Evolutionary conservation across 1,139 yeast species (phyloP).

Genomic region (Hemisphaericaspora subhashii): DNA sequence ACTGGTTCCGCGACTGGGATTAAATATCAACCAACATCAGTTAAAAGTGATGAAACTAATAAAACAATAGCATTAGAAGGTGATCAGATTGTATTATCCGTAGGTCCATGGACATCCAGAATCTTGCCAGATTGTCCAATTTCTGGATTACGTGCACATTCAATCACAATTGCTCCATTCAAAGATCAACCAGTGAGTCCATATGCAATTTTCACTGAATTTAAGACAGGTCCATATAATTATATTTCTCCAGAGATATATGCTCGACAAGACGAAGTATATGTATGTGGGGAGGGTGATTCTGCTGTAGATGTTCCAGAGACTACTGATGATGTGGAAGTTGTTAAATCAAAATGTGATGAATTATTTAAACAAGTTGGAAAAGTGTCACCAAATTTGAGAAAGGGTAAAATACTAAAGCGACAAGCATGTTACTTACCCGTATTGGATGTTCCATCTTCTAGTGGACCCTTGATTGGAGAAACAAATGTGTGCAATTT

Average conservation of each 20-base stretch:
- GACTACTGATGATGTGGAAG: conserved; percentile 90
- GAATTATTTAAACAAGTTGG: conserved; percentile 82
- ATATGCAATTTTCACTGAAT: conserved; percentile 90
- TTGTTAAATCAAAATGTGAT: conserved; percentile 84
- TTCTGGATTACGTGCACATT: conserved; percentile 89
- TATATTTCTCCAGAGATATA: conserved; percentile 91
- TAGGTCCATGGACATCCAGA: conserved; percentile 97
- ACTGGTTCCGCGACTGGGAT: conserved; percentile 69
- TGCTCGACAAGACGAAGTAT: conserved; percentile 93
- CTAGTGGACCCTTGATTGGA: conserved; percentile 92
- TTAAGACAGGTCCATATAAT: conserved; percentile 61
- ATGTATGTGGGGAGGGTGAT: conserved; percentile 97
- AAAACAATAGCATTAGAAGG: conserved; percentile 49
- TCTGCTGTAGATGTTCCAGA: conserved; percentile 89
- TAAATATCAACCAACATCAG: conserved; percentile 59
- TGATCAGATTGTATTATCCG: conserved; percentile 77
- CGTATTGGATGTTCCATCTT: conserved; percentile 86
- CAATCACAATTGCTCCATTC: conserved; percentile 86
- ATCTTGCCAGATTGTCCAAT: conserved; percentile 90
- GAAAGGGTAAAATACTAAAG: conserved; percentile 73
- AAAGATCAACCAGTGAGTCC: conserved; percentile 74
- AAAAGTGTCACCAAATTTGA: conserved; percentile 67
- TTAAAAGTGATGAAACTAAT: conserved; percentile 29
- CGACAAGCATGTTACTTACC: conserved; percentile 97
- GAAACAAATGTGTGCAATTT: conserved; percentile 82